Percentiles rank a stretch among this genome's conserved stretches.
These are phyloP conservation scores for Botrytis cinerea DNA, from an alignment of 2,329 filamentous ascomycete genomes.

Conservation along the genomic window DNA sequence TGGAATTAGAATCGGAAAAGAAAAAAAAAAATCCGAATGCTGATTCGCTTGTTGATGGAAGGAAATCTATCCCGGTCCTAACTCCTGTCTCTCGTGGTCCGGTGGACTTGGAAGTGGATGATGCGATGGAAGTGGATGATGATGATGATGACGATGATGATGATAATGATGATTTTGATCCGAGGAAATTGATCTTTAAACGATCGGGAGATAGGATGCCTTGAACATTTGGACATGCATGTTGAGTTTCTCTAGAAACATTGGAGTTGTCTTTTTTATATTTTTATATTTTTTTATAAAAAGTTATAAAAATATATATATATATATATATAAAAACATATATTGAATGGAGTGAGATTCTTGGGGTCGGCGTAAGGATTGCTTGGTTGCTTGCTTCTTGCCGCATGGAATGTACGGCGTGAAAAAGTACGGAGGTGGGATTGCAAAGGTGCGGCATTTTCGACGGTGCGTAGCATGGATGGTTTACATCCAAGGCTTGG, in stretches of 20 bases:
- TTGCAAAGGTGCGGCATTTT: neutral
- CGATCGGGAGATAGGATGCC: constrained; percentile 33
- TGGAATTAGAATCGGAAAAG: neutral
- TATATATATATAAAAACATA: neutral
- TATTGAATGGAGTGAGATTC: neutral
- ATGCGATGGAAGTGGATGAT: constrained; percentile 35
- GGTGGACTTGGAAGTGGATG: constrained; percentile 30
- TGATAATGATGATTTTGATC: constrained; percentile 22
- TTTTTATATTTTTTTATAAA: too few species aligned
- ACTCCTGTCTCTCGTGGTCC: neutral
- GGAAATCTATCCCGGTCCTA: neutral
- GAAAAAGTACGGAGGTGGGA: neutral
- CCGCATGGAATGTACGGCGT: neutral
- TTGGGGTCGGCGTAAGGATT: constrained; percentile 1
- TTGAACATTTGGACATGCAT: neutral
- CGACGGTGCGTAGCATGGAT: neutral
- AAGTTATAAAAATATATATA: too few species aligned
- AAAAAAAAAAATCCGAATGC: constrained; percentile 22
- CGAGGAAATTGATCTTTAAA: constrained; percentile 37
- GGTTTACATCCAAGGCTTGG: neutral
- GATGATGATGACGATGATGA: constrained; percentile 30
- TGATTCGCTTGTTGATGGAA: neutral
- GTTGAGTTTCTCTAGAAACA: too few species aligned
- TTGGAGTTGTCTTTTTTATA: too few species aligned
- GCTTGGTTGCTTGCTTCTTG: neutral